Percentiles rank a stretch among this genome's conserved stretches.
These are phyloP conservation scores for Platanthera guangdongensis DNA, from an alignment of 106 monocot species.

Conservation along the genomic window DNA sequence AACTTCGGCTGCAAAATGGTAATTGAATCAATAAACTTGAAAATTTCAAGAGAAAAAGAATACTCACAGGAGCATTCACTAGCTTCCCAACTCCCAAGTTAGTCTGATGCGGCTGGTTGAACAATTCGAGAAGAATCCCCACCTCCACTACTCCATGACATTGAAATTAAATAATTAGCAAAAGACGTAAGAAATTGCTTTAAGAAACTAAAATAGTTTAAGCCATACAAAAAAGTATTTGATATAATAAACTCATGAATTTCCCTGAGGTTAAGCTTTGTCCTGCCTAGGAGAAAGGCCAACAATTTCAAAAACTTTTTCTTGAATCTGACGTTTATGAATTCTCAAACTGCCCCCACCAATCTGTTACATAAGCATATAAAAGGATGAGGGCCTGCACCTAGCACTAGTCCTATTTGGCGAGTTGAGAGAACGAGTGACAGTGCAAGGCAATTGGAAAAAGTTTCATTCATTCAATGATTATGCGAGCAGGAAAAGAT, in stretches of 20 bases:
- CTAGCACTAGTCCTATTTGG: too few relatives aligned
- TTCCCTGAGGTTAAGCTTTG: background rate
- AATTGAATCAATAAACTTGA: too few relatives aligned
- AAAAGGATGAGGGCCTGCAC: background rate
- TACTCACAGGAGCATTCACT: too few relatives aligned
- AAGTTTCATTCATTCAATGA: too few relatives aligned
- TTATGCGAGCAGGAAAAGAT: too few relatives aligned
- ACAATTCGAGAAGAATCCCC: background rate
- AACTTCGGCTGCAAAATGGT: too few relatives aligned
- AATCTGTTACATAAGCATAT: conserved; percentile 48
- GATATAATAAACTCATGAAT: background rate
- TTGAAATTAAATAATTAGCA: background rate
- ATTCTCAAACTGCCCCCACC: conserved; percentile 98
- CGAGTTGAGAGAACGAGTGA: too few relatives aligned
- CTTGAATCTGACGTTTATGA: conserved; percentile 88
- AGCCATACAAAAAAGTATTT: background rate
- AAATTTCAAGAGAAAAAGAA: too few relatives aligned
- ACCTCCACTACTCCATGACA: background rate
- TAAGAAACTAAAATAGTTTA: background rate
- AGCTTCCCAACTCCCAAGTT: too few relatives aligned
- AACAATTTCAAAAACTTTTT: conserved; percentile 83
- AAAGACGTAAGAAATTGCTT: background rate
- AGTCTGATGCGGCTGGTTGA: too few relatives aligned
- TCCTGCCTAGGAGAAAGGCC: conserved; percentile 69
- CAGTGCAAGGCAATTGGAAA: too few relatives aligned